These are phyloP conservation scores for Globisporangium nunn DNA, from an alignment of 352 stramenopile genomes.

Conservation along the genomic window DNA sequence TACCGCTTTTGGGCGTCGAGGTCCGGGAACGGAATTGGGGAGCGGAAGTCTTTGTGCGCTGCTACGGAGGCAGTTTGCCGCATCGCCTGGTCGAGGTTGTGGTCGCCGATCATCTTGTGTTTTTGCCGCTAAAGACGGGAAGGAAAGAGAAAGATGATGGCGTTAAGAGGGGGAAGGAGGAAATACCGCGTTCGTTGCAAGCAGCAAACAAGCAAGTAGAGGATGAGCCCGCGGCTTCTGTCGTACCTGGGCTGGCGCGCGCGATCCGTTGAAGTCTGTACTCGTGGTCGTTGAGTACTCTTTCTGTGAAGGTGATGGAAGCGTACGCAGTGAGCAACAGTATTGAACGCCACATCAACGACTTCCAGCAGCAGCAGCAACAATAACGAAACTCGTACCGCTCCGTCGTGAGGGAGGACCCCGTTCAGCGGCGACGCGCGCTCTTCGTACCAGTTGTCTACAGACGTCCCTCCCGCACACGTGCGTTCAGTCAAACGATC, in stretches of 20 bases:
- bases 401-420: conserved; percentile 51
- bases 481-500: not conserved
- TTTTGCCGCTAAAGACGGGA: conserved; percentile 22
- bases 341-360: not conserved
- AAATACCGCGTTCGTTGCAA: not conserved
- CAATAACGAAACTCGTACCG: conserved; percentile 20
- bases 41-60: conserved; percentile 35
- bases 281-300: conserved; percentile 51
- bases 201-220: not conserved
- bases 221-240: not conserved
- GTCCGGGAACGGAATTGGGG: conserved; percentile 39
- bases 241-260: conserved; percentile 23
- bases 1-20: conserved; percentile 41
- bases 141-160: not conserved
- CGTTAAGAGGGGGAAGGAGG: not conserved
- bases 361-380: not conserved
- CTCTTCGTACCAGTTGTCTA: conserved; percentile 85
- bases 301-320: conserved; percentile 24
- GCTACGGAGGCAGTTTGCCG: conserved; percentile 23
- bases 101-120: conserved; percentile 50
- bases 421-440: conserved; percentile 49
- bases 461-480: not conserved
- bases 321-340: too few species aligned
- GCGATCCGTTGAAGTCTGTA: conserved; percentile 38
- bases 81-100: conserved; percentile 49